Evolutionary conservation across 495 filamentous ascomycete genomes (phyloP).

Genomic region (Thozetella sp.): DNA sequence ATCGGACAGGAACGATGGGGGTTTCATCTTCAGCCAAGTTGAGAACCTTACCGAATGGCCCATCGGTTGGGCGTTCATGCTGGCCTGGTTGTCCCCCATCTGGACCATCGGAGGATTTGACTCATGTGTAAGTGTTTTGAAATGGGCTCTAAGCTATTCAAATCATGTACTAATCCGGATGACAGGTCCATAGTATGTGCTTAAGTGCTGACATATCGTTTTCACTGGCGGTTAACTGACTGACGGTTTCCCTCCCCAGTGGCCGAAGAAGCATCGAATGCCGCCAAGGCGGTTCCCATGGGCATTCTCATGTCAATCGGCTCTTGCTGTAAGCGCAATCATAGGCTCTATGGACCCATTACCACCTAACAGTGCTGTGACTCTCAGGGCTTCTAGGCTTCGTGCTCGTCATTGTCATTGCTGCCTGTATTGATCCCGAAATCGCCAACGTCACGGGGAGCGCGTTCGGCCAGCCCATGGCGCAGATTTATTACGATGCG

Average conservation of each 20-base stretch:
- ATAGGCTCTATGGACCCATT: background rate
- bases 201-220: background rate
- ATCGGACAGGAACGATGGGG: slow-evolving; percentile 38
- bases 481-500: slow-evolving; percentile 58
- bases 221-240: background rate
- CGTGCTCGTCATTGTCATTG: slow-evolving; percentile 52
- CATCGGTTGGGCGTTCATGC: slow-evolving; percentile 64
- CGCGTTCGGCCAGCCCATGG: slow-evolving; percentile 55
- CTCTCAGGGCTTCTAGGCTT: slow-evolving; percentile 38
- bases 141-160: too few species aligned
- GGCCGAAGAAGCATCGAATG: slow-evolving; percentile 66
- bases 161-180: too few species aligned
- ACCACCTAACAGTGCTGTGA: slow-evolving; percentile 2
- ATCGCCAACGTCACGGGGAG: slow-evolving; percentile 36
- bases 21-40: slow-evolving; percentile 47
- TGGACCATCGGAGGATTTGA: slow-evolving; percentile 64
- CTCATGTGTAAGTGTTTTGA: slow-evolving; percentile 24
- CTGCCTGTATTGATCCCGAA: slow-evolving; percentile 48
- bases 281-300: slow-evolving; percentile 60
- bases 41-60: slow-evolving; percentile 64
- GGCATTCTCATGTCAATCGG: slow-evolving; percentile 61
- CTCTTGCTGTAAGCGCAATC: slow-evolving; percentile 38
- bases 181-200: slow-evolving; percentile 3
- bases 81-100: slow-evolving; percentile 66
- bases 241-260: slow-evolving; percentile 37